Evolutionary conservation across 768 basidiomycete species (phyloP).

Genomic region (Pulveroboletus frians): DNA sequence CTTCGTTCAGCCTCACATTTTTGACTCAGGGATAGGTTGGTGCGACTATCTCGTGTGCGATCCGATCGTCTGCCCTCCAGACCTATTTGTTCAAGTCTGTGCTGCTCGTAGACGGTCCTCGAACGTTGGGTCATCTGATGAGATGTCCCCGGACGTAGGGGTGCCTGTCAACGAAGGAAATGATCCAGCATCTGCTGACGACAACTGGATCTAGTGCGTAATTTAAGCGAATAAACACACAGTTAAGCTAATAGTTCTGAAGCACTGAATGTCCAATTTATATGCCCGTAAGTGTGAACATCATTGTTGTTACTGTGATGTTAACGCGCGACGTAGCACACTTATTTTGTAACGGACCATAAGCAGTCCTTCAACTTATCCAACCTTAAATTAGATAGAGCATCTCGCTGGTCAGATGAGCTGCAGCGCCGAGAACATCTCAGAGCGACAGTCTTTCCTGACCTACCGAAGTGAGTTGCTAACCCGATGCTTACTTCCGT

Average conservation of each 20-base stretch:
- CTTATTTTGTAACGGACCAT: conserved; percentile 48
- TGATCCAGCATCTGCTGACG: conserved; percentile 37
- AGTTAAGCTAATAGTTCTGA: conserved; percentile 3
- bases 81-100: conserved; percentile 32
- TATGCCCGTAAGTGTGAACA: conserved; percentile 36
- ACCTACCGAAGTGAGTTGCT: conserved; percentile 35
- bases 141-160: conserved; percentile 17
- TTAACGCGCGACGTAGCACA: conserved; percentile 31
- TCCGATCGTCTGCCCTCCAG: conserved; percentile 39
- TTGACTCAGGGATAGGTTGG: conserved; percentile 33
- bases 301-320: neutral
- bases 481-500: neutral
- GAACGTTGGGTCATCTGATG: neutral
- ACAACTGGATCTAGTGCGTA: conserved; percentile 43
- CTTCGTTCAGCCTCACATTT: neutral
- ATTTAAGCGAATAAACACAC: neutral
- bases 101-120: conserved; percentile 18
- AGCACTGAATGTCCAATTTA: conserved; percentile 44
- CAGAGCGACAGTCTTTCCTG: conserved; percentile 39
- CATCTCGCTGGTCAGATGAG: conserved; percentile 37
- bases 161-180: conserved; percentile 35
- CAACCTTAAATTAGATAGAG: conserved; percentile 7
- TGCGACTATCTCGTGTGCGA: conserved; percentile 47
- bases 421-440: conserved; percentile 34
- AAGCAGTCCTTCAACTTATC: conserved; percentile 37